phyloP scores from a whole-genome alignment of 257 asterid genomes.

The Petunia secreta region DNA sequence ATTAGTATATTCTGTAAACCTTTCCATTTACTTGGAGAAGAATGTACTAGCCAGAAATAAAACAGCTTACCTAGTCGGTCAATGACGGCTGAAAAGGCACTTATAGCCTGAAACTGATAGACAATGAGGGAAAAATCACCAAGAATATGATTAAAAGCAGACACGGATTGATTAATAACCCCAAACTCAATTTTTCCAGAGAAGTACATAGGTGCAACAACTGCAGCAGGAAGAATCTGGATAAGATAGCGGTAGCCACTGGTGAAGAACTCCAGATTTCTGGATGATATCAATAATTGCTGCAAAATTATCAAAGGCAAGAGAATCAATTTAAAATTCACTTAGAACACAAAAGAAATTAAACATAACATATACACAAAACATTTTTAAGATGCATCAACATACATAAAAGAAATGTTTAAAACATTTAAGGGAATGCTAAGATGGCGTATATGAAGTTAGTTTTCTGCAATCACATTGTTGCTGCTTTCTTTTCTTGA shows the following conservation, averaged over 20 bases:
- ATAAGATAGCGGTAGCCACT: constrained; percentile 87
- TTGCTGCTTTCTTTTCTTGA: too few relatives aligned
- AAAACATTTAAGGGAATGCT: not conserved
- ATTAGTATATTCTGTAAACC: constrained; percentile 12
- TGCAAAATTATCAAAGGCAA: constrained; percentile 50
- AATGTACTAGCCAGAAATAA: constrained; percentile 22
- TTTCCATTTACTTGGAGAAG: not conserved
- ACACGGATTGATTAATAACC: constrained; percentile 83
- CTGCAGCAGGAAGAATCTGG: constrained; percentile 97
- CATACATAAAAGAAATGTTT: not conserved
- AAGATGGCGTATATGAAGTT: constrained; percentile 1
- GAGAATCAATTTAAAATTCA: constrained; percentile 19
- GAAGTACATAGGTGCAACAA: constrained; percentile 96
- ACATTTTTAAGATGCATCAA: constrained; percentile 12
- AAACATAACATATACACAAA: constrained; percentile 13
- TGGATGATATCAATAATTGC: constrained; percentile 84
- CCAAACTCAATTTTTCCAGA: constrained; percentile 97
- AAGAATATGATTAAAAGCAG: constrained; percentile 92
- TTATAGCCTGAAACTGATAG: constrained; percentile 87
- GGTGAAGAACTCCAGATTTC: constrained; percentile 96
- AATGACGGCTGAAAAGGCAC: constrained; percentile 94
- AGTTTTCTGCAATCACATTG: not conserved
- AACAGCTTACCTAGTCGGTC: constrained; percentile 71
- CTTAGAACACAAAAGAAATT: constrained; percentile 19
- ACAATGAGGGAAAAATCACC: constrained; percentile 88